A percentile compares a stretch with the other conserved stretches of the same genome.
These are phyloP conservation scores for Eragrostis curvula DNA, from an alignment of 176 grass and related monocot species.

Conservation along the genomic window DNA sequence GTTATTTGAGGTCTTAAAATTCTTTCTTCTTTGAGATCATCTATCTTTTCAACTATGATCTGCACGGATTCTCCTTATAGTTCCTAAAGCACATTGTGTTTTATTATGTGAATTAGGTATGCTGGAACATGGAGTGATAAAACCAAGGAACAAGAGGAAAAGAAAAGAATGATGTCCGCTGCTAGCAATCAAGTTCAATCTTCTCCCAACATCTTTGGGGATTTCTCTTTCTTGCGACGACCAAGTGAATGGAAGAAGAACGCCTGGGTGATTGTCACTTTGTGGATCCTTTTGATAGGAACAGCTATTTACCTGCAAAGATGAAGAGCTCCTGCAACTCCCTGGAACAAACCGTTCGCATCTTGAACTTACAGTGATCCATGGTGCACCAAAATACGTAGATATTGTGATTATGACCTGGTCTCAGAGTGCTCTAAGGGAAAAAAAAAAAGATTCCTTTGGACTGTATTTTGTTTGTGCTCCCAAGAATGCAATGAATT, in stretches of 20 bases:
- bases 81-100: not conserved
- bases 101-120: conserved; percentile 60
- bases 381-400: not conserved
- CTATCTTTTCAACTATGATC: not conserved
- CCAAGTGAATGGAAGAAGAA: conserved; percentile 75
- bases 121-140: conserved; percentile 95
- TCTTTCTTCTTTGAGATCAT: not conserved
- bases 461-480: conserved; percentile 39
- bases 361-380: not conserved
- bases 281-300: conserved; percentile 83
- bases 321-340: conserved; percentile 41
- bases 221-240: conserved; percentile 60
- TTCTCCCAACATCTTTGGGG: conserved; percentile 69
- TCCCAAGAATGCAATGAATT: conserved; percentile 24
- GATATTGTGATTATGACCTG: not conserved
- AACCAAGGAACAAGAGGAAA: conserved; percentile 73
- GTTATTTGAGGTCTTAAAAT: not conserved
- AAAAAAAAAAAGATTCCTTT: not conserved
- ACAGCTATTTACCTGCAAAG: conserved; percentile 84
- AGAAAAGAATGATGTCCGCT: conserved; percentile 59
- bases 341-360: not conserved
- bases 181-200: conserved; percentile 48
- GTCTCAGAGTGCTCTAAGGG: conserved; percentile 1
- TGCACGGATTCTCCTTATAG: not conserved
- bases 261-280: conserved; percentile 75